Base-by-base conservation (phyloP, 164 flowering plant genomes). In the Umbilicus rupestris region DNA sequence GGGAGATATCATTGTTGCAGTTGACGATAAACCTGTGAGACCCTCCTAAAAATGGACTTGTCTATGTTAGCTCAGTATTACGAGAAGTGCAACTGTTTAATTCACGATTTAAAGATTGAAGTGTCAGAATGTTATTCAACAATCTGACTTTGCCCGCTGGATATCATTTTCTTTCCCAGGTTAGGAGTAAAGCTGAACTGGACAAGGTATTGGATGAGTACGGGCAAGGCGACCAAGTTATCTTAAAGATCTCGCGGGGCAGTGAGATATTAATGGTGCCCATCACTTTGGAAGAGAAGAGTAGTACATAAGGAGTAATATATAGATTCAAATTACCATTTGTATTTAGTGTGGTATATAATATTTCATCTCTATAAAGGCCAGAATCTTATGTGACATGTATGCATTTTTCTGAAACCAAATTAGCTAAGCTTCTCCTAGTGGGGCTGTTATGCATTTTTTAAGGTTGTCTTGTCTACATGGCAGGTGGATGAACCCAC, bases 1-100 rank as follows among this genome's bases (percentile, higher is more conserved):
- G 15, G 97, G 97, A 19, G 98, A 93, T 68, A 77, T 93, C 63
- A 93, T 90, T 63, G 74, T 80, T 63, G 92, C 90, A 28, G 84
- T 93, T 33, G 87, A 90, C 73, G 72, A 78, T 29, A 86, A 84
- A 75, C 84, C 87, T 52, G 98, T 90, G 69, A 90, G 86, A 24
- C 64, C 12, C 71, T 67, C 50, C 60, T 69, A 57, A 2, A 62
- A 42, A 37, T 55, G 3, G 26, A 3, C 15, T 24, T 50, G 22
- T 45, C 19, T 20, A 65, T 30, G 19, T 5, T 15, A 45, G 28
- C 28, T 16, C 1, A 14, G n/a, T 16, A 39, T 44, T 45, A 2
- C 28, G 66, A 35, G 30, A 28, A 37, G 20, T 7, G 16, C 6
- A 39, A 20, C 15, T 3, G 49, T 16, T 29, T 17, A 47, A 20